Evolutionary conservation across 129 eudicot genomes (phyloP), one percentile per base, ranked within the genome.

Genomic region (Tagetes erecta): DNA sequence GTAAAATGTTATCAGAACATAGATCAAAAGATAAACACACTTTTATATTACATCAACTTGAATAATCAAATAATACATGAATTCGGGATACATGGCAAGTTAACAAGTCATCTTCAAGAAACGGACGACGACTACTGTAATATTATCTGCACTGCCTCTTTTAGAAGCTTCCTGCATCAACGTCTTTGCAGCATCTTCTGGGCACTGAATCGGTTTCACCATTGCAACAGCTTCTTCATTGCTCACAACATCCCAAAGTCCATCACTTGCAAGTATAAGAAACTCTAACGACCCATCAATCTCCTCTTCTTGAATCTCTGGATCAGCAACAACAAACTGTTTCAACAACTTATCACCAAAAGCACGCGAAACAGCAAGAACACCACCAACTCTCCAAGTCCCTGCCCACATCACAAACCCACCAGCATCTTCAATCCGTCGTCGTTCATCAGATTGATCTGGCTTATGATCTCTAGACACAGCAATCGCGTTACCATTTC

Each of bases 401-500:
- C 98, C 98, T 1, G 98, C 98, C 98, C 98, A 93, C 96, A 93
- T 93, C 33, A 93, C 98, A 78, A 93, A 93, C 3, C 98, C 98
- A 70, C 98, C 98, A 20, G 96, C 98, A 62, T 93, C 86, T 79
- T 87, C 95, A 78, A 93, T 93, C 56, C 98, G 78, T 64, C 80
- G 85, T 3, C 98, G 84, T 82, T 93, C 96, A 73, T 93, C 98
- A 50, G 86, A 84, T 79, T 84, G 96, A 70, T 93, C 98, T 6
- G 98, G 98, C 64, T 93, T 93, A 81, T 93, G 98, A 69, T 93
- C 96, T 74, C 98, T 84, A 64, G 98, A 90, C 78, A 83, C 96
- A 63, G 98, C 92, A 79, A 87, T 58, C 35, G 98, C 98, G 9
- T 80, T 77, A 10, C 98, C 98, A 59, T 84, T 94, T 72, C 89